phyloP scores from a whole-genome alignment of 1,284 basidiomycete species.

The Ceratobasidium papillatum region DNA sequence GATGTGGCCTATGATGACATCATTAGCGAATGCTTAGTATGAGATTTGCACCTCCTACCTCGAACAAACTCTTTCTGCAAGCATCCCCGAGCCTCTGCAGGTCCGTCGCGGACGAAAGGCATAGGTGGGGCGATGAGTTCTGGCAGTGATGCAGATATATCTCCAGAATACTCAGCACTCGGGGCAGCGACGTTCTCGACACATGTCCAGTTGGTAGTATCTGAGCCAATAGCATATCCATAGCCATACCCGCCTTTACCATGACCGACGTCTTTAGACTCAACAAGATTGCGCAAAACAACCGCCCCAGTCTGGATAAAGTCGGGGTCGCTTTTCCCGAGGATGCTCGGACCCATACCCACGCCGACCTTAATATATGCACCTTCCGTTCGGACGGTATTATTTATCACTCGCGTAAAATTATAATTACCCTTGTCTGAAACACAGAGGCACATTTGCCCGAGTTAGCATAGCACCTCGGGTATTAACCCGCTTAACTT shows the following conservation, averaged over 20 bases:
- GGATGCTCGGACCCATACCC: conserved; percentile 46
- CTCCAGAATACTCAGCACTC: conserved; percentile 39
- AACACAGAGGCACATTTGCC: background rate
- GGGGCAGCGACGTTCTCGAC: conserved; percentile 41
- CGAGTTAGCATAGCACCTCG: background rate
- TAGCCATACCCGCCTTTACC: conserved; percentile 40
- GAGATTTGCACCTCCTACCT: background rate
- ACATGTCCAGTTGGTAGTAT: conserved; percentile 44
- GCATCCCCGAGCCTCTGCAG: conserved; percentile 7
- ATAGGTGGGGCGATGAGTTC: conserved; percentile 42
- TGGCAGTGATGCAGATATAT: conserved; percentile 41
- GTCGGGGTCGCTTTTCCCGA: conserved; percentile 41
- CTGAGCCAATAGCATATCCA: conserved; percentile 44
- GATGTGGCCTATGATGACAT: conserved; percentile 32
- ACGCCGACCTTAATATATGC: conserved; percentile 47
- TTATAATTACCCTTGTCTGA: conserved; percentile 47
- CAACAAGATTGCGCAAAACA: conserved; percentile 45
- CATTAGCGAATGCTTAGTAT: background rate
- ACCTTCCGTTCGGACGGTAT: conserved; percentile 46
- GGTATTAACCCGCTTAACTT: conserved; percentile 23
- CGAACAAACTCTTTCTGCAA: conserved; percentile 22
- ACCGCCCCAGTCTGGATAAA: conserved; percentile 45
- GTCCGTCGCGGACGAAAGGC: conserved; percentile 40
- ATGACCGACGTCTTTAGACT: conserved; percentile 13
- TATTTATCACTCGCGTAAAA: conserved; percentile 47